Base-by-base conservation (phyloP, 495 filamentous ascomycete genomes). In the Emericellopsis terricola region DNA sequence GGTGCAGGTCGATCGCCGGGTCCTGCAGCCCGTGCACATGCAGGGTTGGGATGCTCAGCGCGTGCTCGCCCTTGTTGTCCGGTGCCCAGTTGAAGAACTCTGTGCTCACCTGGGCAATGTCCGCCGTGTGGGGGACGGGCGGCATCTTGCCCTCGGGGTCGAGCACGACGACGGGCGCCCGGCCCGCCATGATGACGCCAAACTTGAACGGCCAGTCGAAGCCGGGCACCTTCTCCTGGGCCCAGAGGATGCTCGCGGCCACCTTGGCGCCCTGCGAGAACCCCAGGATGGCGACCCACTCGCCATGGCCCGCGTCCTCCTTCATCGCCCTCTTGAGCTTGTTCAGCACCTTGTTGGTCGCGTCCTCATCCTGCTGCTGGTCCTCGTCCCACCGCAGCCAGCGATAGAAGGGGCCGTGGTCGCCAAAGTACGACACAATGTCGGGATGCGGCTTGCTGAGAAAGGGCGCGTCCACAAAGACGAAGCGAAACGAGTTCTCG, bases 11-110 rank as follows among this genome's bases (percentile, higher is more conserved):
- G 19, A 76, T 38, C 1, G 69, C 70, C 29, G 51, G 46, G 43
- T 79, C 74, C 23, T 43, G 48, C 47, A 66, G 37, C 0, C 74
- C 74, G 50, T 77, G 74, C 4, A 79, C 65, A 50, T 79, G 74
- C 17, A 77, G 38, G 10, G 71, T 75, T 19, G 71, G 69, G n/a
- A 70, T 42, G n/a, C 34, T 46, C 11, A 54, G 17, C 23, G 43
- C 27, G 21, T 56, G 51, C 28, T 15, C 29, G 7, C 16, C 15
- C 11, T 30, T 14, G 5, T 26, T 17, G 3, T 17, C 23, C 1
- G 27, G 27, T 2, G 38, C 33, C 29, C 28, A 30, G 26, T 40
- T 37, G 10, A 13, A 14, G 16, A 42, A 40, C 8, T 4, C 18
- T 11, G 19, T 10, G 14, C 36, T 37, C 19, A 31, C 14, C 17